These are phyloP conservation scores for Lepidium sativum DNA, from an alignment of 345 rosid genomes.

Conservation along the genomic window DNA sequence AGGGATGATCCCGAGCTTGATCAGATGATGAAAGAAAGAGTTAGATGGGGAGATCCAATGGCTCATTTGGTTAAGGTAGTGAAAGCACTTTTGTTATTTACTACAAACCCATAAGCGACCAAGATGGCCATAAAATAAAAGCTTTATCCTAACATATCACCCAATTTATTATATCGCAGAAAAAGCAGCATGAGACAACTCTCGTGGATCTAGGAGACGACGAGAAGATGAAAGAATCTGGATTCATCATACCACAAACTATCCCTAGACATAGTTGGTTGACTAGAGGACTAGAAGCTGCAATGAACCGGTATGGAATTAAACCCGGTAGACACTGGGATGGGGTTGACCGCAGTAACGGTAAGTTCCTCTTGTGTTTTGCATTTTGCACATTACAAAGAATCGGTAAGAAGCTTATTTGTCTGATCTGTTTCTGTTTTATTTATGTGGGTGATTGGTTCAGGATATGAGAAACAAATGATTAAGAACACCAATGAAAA, in stretches of 20 bases:
- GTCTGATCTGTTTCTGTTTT: not conserved
- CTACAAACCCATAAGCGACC: not conserved
- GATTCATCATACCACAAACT: conserved; percentile 78
- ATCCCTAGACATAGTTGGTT: conserved; percentile 83
- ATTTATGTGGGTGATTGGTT: not conserved
- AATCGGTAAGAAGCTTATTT: not conserved
- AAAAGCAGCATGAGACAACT: conserved; percentile 34
- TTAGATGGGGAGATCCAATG: conserved; percentile 95
- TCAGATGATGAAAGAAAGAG: conserved; percentile 56
- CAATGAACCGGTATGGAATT: conserved; percentile 79
- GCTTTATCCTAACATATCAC: not conserved
- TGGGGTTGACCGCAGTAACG: conserved; percentile 89
- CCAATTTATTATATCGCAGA: conserved; percentile 33
- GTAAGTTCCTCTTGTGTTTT: conserved; percentile 30
- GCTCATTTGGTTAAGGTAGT: conserved; percentile 90
- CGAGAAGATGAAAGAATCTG: conserved; percentile 87
- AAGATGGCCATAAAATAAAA: not conserved
- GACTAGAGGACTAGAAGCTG: conserved; percentile 66
- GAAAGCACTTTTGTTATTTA: not conserved
- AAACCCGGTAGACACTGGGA: conserved; percentile 99
- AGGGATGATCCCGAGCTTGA: conserved; percentile 98
- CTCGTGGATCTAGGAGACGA: conserved; percentile 70
- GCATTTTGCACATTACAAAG: not conserved
- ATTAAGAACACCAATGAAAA: conserved; percentile 62
- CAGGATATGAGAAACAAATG: conserved; percentile 72